Percentiles rank a stretch among this genome's conserved stretches.
Evolutionary conservation across 1,139 yeast genomes (phyloP).

Genomic region (Pichia sp.): DNA sequence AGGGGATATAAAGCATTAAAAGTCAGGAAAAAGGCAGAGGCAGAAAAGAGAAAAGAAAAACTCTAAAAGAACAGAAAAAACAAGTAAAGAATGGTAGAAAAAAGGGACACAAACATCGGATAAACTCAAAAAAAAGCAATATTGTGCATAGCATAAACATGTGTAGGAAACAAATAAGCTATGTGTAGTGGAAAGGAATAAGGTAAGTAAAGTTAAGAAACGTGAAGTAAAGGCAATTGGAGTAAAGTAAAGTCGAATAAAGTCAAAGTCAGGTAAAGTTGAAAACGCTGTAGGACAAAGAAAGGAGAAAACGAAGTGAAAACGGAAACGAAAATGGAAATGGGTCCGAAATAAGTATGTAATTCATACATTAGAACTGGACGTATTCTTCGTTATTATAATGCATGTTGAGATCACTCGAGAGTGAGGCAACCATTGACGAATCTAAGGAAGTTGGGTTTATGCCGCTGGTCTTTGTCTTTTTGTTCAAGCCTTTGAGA

Average conservation of each 20-base stretch:
- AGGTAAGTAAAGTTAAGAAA: background rate
- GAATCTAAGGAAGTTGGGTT: conserved; percentile 2
- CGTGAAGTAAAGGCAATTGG: background rate
- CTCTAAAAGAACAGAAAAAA: background rate
- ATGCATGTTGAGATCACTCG: conserved; percentile 8
- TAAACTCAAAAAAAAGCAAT: background rate
- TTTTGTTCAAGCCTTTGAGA: background rate
- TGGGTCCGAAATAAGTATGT: background rate
- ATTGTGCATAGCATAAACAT: background rate
- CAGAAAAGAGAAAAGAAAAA: background rate
- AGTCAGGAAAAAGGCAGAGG: background rate
- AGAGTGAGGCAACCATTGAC: conserved; percentile 1
- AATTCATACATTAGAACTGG: background rate
- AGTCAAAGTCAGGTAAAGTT: background rate
- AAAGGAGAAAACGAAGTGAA: background rate
- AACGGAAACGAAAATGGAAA: background rate
- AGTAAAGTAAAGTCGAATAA: background rate
- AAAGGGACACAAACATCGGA: background rate
- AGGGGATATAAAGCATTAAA: background rate
- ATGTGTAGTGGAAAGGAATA: background rate
- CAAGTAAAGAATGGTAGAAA: background rate
- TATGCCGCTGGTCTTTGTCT: background rate
- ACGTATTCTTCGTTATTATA: conserved; percentile 8
- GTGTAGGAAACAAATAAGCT: background rate
- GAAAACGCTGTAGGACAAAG: background rate